Evolutionary conservation across 108 stramenopile genomes (phyloP), one percentile per base, ranked within the genome.

Genomic region (Bacterosira constricta): DNA sequence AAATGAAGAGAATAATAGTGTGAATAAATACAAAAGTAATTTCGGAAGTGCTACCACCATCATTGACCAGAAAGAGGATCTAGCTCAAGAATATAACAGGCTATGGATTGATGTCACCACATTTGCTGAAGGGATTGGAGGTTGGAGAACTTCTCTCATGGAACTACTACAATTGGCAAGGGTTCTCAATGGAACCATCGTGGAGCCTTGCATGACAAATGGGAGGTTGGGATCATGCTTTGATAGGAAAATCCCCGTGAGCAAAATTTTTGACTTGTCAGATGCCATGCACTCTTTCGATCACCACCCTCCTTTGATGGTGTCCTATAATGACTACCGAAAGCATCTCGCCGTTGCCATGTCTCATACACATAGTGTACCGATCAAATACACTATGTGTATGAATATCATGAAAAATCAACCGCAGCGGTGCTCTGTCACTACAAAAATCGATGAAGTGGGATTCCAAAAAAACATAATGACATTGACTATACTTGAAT

Each of bases 161-260:
- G 56, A 69, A 41, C 17, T 69, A 34, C 67, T 69, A 15, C 20
- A 44, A 7, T 44, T 69, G 13, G 67, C 67, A 27, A 1, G 38
- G 29, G 17, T 10, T 17, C 23, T 25, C 6, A 44, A 59, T 6
- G 34, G 31, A 8, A 69, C 67, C 10, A 32, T 69, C 56, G 67
- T 69, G 12, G 68, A 69, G 23, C 68, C 68, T 10, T 69, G 68
- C 68, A 69, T 69, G 68, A 13, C 15, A 18, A 23, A 6, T 6
- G 68, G 68, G 3, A 20, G 68, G 2, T 20, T 69, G 8, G 32
- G 37, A 2, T 69, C 68, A 6, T 69, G 68, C 38, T 9, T 32
- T 18, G 11, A 32, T 26, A 5, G 27, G n/a, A 20, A 31, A 6
- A 20, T 44, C 17, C 42, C 44, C 10, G 39, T 59, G 3, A 61